phyloP scores from a whole-genome alignment of 805 yeast species.

The Wickerhamomyces sydowiorum region DNA sequence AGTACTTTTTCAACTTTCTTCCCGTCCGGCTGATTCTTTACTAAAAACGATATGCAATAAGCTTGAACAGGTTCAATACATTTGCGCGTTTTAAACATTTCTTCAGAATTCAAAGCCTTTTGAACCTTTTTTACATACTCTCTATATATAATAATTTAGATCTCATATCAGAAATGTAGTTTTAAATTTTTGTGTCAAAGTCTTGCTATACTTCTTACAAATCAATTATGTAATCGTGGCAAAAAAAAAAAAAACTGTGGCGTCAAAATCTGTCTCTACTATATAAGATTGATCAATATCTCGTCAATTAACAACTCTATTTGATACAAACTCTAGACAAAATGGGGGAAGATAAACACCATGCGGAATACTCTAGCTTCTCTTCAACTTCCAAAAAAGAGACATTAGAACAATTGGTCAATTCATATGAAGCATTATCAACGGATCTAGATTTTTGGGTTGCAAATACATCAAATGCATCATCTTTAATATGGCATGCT shows the following conservation, averaged over 20 bases:
- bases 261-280: no score
- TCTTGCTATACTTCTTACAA: no score
- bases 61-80: no score
- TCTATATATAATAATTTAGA: not conserved
- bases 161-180: no score
- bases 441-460: conserved; percentile 76
- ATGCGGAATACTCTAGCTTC: conserved; percentile 72
- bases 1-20: not conserved
- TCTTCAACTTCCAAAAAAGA: conserved; percentile 37
- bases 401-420: conserved; percentile 49
- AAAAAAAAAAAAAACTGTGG: no score
- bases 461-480: conserved; percentile 78
- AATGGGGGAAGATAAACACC: conserved; percentile 35
- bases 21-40: no score
- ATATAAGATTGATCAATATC: no score
- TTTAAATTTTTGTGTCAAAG: not conserved
- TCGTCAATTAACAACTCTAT: no score
- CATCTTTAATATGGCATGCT: conserved; percentile 86
- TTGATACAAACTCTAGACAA: not conserved
- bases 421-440: conserved; percentile 60
- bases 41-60: no score
- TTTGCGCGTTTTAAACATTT: no score
- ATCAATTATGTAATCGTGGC: no score
- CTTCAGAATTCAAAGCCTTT: no score
- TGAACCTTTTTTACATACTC: not conserved